Evolutionary conservation across 768 basidiomycete genomes (phyloP), one percentile per base, ranked within the genome.

Genomic region (Daedaleopsis sinensis): DNA sequence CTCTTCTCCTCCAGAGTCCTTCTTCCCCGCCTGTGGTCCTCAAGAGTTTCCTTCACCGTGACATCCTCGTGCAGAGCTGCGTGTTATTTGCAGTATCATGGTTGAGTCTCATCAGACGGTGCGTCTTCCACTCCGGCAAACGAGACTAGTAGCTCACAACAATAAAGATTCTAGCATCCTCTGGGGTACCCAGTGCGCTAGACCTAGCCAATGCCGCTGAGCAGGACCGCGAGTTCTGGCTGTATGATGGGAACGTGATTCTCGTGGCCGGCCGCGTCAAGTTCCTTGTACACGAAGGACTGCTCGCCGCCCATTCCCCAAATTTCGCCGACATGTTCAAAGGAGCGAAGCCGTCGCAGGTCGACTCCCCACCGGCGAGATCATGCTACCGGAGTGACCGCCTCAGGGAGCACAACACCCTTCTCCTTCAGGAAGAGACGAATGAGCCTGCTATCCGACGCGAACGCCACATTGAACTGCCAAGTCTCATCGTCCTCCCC

Each of bases 191-290:
- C 7, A 32, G 27, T 32, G 27, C 27, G 27, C 27, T 32, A 7
- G 27, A 32, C 27, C 3, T 32, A 32, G 27, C 7, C 27, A 32
- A 32, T 43, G 42, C 15, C 42, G 42, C 42, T n/a, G 18, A 46
- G n/a, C 44, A 24, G 15, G 55, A 57, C 44, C 7, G 1, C 15
- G 53, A 48, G 24, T 21, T 57, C 38, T 66, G 63, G 49, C 61
- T 56, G 24, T n/a, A 55, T 10, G 65, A 66, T 35, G 67, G 65
- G 2, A 66, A 52, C 46, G 32, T 66, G 48, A 44, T 68, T 19
- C 39, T 68, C 5, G n/a, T 46, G 5, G 62, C 56, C 8, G 42
- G 44, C 16, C 36, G 32, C n/a, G 37, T 54, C 27, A 57, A 35
- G 4, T 62, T 64, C 52, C 57, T 50, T 10, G 65, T 68, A 5